These are phyloP conservation scores for Skeletonema tropicum DNA, from an alignment of 108 stramenopile species.

Conservation along the genomic window DNA sequence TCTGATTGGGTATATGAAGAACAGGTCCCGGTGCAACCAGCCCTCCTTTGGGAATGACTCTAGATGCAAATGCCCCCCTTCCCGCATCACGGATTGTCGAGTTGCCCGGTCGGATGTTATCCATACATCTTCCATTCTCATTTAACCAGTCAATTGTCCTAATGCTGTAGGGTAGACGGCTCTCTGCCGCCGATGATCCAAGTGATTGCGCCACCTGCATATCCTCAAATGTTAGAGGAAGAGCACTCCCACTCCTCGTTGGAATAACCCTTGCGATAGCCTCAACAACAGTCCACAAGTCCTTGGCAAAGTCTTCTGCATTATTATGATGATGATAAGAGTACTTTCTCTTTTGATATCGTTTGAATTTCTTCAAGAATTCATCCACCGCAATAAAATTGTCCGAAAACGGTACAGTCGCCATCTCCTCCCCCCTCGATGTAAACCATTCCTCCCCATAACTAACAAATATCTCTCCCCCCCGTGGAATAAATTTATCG, in stretches of 20 bases:
- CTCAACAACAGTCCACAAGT: slow-evolving; percentile 40
- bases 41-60: slow-evolving; percentile 62
- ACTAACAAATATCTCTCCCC: slow-evolving; percentile 54
- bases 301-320: slow-evolving; percentile 42
- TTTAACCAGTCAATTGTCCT: slow-evolving; percentile 47
- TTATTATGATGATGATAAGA: slow-evolving; percentile 9
- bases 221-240: slow-evolving; percentile 44
- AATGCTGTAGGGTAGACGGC: slow-evolving; percentile 44
- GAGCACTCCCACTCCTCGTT: slow-evolving; percentile 32
- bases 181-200: slow-evolving; percentile 46
- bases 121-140: slow-evolving; percentile 69
- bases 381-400: slow-evolving; percentile 34
- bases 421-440: slow-evolving; percentile 15
- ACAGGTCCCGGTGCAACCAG: slow-evolving; percentile 75
- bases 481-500: slow-evolving; percentile 19
- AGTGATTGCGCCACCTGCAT: slow-evolving; percentile 26
- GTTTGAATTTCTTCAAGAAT: slow-evolving; percentile 34
- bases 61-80: slow-evolving; percentile 76
- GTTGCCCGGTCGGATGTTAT: slow-evolving; percentile 65
- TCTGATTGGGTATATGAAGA: slow-evolving; percentile 63
- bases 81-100: slow-evolving; percentile 73
- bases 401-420: slow-evolving; percentile 23
- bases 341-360: slow-evolving; percentile 21
- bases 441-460: slow-evolving; percentile 55
- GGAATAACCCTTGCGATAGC: neutral